A percentile compares a stretch with the other conserved stretches of the same genome.
phyloP scores from a whole-genome alignment of 2,329 filamentous ascomycete species.

The Tolypocladium ovalisporum region DNA sequence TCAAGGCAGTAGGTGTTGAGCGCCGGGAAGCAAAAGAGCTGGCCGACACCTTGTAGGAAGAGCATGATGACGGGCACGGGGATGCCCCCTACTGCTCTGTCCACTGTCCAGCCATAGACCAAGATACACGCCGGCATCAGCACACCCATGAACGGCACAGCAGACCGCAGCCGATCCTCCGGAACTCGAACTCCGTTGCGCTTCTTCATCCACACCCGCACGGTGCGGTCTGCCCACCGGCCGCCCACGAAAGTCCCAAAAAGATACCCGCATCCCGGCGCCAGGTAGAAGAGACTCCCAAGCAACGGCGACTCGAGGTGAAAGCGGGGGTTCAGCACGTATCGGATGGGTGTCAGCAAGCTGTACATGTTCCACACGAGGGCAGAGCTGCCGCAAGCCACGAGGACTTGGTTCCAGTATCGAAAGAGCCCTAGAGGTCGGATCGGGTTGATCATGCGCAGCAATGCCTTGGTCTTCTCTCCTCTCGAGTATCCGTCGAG shows the following conservation, averaged over 20 bases:
- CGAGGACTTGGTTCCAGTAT: constrained; percentile 58
- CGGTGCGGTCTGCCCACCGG: constrained; percentile 55
- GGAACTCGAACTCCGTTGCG: constrained; percentile 48
- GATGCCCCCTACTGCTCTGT: constrained; percentile 38
- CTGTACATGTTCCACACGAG: constrained; percentile 65
- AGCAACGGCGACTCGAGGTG: constrained; percentile 54
- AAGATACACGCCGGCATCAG: constrained; percentile 53
- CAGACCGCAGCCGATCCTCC: constrained; percentile 55
- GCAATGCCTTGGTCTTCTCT: constrained; percentile 42
- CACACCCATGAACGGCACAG: constrained; percentile 43
- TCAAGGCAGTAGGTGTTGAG: constrained; percentile 76
- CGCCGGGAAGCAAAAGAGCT: constrained; percentile 65
- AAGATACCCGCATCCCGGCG: constrained; percentile 60
- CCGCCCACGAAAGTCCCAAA: constrained; percentile 62
- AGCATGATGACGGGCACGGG: constrained; percentile 58
- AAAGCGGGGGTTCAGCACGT: constrained; percentile 66
- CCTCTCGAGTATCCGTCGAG: constrained; percentile 40
- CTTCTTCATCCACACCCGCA: constrained; percentile 52
- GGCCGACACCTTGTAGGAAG: constrained; percentile 63
- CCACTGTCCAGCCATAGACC: constrained; percentile 45
- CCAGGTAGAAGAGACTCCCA: constrained; percentile 60
- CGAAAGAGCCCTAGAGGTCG: constrained; percentile 52
- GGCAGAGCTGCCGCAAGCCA: constrained; percentile 44
- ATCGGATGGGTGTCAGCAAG: constrained; percentile 55
- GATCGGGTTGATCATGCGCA: constrained; percentile 55